Conservation (phyloP, 768 basidiomycete genomes). For the Suillus variegatus region DNA sequence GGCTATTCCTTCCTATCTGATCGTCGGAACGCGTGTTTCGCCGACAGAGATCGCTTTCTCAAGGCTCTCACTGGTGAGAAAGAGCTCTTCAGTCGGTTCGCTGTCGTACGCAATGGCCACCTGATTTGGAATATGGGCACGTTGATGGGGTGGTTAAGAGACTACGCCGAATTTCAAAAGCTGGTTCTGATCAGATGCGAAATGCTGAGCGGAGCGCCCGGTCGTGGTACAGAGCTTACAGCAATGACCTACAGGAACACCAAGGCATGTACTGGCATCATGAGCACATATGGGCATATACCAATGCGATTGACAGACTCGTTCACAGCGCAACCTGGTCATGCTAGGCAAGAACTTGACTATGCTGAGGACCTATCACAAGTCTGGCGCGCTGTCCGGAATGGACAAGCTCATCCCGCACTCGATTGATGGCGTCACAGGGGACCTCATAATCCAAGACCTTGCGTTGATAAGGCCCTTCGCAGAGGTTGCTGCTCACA, state of each 20-base stretch:
- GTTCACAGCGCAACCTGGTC: background rate
- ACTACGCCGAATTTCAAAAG: background rate
- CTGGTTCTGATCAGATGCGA: background rate
- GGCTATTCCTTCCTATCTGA: background rate
- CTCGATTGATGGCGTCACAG: slow-evolving; percentile 21
- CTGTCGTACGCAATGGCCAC: background rate
- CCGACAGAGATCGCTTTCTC: background rate
- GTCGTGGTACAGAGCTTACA: background rate
- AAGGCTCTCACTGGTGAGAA: background rate
- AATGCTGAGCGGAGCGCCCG: background rate
- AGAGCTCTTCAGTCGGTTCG: background rate
- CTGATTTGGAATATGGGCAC: background rate
- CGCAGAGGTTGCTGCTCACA: slow-evolving; percentile 11
- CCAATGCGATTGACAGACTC: background rate
- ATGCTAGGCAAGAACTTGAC: background rate
- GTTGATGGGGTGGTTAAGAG: background rate
- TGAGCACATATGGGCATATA: background rate
- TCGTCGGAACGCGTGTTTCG: background rate
- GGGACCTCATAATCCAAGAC: slow-evolving; percentile 29
- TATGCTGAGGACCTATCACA: slow-evolving; percentile 12
- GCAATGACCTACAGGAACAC: background rate
- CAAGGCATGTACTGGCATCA: background rate
- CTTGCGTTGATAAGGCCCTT: slow-evolving; percentile 24
- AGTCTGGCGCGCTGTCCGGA: slow-evolving; percentile 14
- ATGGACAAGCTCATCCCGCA: slow-evolving; percentile 30